A percentile compares a stretch with the other conserved stretches of the same genome.
phyloP scores from a whole-genome alignment of 176 grass and related monocot species.

The Saccharum officinarum region DNA sequence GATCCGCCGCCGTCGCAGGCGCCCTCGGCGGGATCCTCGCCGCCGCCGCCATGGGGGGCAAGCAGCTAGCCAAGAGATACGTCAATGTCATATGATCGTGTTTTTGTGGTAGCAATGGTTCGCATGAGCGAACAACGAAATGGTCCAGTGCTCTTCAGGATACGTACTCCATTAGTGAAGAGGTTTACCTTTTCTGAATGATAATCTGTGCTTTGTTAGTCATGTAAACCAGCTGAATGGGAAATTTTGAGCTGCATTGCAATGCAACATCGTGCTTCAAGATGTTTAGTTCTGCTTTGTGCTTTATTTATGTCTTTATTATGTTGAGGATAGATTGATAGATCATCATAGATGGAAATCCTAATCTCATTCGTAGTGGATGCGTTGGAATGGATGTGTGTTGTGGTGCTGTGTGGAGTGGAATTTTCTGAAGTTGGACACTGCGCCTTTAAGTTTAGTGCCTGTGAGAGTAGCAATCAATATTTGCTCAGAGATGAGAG shows the following conservation, averaged over 20 bases:
- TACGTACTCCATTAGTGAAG: constrained; percentile 4
- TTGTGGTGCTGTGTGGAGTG: no score
- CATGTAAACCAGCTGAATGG: background rate
- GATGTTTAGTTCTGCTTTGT: background rate
- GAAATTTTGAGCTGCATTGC: constrained; percentile 18
- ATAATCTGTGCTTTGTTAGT: constrained; percentile 21
- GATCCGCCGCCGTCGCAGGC: constrained; percentile 80
- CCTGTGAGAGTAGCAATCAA: no score
- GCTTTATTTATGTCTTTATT: no score
- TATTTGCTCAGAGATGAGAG: no score
- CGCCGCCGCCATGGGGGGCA: constrained; percentile 56
- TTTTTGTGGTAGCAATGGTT: constrained; percentile 9
- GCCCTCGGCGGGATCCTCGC: constrained; percentile 77
- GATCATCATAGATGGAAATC: constrained; percentile 7
- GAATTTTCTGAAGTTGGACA: no score
- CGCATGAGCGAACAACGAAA: constrained; percentile 7
- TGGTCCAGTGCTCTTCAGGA: background rate
- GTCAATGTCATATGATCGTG: constrained; percentile 60
- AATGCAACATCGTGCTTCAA: constrained; percentile 20
- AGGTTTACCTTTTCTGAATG: constrained; percentile 11
- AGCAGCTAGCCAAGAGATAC: constrained; percentile 78
- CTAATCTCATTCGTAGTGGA: background rate
- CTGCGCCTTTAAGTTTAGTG: no score
- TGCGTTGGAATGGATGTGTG: no score
- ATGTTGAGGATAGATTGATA: background rate